phyloP scores from a whole-genome alignment of 2,329 filamentous ascomycete genomes.

The Sphaerulina populicola region DNA sequence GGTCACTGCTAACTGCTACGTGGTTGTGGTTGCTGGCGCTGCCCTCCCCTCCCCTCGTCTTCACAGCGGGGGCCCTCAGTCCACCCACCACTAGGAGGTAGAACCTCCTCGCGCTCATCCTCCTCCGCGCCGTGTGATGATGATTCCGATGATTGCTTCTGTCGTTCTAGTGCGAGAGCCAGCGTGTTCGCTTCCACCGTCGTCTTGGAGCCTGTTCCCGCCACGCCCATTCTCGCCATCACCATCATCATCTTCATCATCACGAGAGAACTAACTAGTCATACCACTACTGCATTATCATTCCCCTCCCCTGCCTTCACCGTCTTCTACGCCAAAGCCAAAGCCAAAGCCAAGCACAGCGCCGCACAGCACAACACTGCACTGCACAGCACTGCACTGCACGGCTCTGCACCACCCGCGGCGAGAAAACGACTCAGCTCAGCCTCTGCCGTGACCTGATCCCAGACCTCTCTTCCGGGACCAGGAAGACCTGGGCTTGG shows the following conservation, averaged over 20 bases:
- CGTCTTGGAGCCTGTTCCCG: background rate
- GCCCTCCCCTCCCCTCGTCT: background rate
- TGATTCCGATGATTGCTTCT: conserved; percentile 1
- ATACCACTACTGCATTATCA: background rate
- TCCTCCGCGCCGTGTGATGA: background rate
- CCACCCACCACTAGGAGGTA: too few relatives aligned
- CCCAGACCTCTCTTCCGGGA: background rate
- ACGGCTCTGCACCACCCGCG: background rate
- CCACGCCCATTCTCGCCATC: too few relatives aligned
- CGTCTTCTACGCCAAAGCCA: background rate
- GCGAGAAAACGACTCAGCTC: background rate
- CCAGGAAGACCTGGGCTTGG: background rate
- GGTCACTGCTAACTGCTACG: conserved; percentile 1
- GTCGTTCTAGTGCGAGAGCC: background rate
- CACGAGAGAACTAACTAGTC: too few relatives aligned
- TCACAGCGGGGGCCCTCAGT: background rate
- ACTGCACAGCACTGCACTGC: background rate
- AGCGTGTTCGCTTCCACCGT: background rate
- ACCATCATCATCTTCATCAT: too few relatives aligned
- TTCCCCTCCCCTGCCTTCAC: background rate
- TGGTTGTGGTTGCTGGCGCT: too few relatives aligned
- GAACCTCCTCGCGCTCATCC: too few relatives aligned
- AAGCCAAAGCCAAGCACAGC: background rate
- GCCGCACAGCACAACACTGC: background rate
- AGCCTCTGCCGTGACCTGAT: background rate